A percentile compares a stretch with the other conserved stretches of the same genome.
Conservation (phyloP, 106 monocot species). For the Xerophyta viscosa region DNA sequence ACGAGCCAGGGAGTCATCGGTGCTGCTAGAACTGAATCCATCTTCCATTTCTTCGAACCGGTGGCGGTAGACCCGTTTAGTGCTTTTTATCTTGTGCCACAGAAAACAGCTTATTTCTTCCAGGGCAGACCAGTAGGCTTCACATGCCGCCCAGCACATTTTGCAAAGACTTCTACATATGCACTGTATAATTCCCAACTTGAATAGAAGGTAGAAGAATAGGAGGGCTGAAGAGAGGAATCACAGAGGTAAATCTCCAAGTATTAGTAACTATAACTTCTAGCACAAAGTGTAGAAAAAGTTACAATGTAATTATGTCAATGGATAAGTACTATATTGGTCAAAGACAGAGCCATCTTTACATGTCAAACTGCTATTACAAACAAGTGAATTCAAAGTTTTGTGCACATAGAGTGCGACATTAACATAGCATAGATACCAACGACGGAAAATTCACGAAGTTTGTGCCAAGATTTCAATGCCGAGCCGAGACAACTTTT, state of each 20-base stretch:
- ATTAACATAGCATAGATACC: too few species aligned
- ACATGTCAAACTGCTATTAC: too few species aligned
- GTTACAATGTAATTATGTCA: too few species aligned
- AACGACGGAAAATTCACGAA: too few species aligned
- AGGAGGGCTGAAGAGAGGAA: conserved; percentile 39
- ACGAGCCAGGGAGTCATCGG: conserved; percentile 13
- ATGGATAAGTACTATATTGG: too few species aligned
- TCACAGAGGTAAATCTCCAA: background rate
- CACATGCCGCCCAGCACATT: conserved; percentile 63
- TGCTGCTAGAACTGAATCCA: conserved; percentile 30
- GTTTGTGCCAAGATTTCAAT: too few species aligned
- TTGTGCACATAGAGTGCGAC: too few species aligned
- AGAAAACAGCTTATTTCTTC: conserved; percentile 52
- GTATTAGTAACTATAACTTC: too few species aligned
- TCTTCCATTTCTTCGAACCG: conserved; percentile 51
- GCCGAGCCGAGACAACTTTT: too few species aligned
- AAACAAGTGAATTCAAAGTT: too few species aligned
- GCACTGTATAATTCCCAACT: conserved; percentile 73
- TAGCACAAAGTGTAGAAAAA: too few species aligned
- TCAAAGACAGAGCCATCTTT: too few species aligned
- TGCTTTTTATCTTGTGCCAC: conserved; percentile 71
- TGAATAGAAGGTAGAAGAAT: conserved; percentile 66
- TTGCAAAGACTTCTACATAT: conserved; percentile 61
- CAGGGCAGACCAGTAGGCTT: conserved; percentile 50
- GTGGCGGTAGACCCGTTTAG: conserved; percentile 41